These are phyloP conservation scores for Xylaria sp. DNA, from an alignment of 2,329 filamentous ascomycete genomes.

Conservation along the genomic window DNA sequence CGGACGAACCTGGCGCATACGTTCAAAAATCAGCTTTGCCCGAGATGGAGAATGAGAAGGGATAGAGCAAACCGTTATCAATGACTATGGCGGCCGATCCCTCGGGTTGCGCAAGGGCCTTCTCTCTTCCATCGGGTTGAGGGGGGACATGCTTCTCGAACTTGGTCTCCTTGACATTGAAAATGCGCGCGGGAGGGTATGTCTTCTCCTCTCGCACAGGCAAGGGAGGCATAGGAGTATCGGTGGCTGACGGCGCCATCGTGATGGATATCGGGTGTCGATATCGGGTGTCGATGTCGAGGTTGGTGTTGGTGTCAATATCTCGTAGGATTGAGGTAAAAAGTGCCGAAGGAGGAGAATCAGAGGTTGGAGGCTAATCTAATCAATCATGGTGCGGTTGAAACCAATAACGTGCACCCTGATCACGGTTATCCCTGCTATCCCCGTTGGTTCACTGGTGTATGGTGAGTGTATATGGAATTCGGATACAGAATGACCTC, in stretches of 20 bases:
- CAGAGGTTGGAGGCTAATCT: conserved; percentile 22
- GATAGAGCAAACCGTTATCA: conserved; percentile 80
- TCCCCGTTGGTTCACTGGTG: neutral
- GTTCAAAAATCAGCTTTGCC: conserved; percentile 31
- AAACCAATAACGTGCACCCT: conserved; percentile 9
- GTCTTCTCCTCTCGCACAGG: conserved; percentile 57
- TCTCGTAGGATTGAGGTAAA: conserved; percentile 14
- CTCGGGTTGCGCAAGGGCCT: conserved; percentile 67
- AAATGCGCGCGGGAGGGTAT: conserved; percentile 67
- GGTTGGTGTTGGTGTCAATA: conserved; percentile 9
- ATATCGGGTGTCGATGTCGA: neutral
- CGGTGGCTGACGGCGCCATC: conserved; percentile 67
- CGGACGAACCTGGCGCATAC: conserved; percentile 75
- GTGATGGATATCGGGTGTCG: conserved; percentile 23
- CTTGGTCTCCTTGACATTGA: conserved; percentile 70
- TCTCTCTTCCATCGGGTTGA: conserved; percentile 75
- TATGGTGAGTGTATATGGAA: neutral
- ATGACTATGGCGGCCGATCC: conserved; percentile 87
- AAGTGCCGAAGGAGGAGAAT: conserved; percentile 10
- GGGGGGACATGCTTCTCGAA: conserved; percentile 67
- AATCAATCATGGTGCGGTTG: conserved; percentile 38
- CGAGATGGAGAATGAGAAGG: neutral
- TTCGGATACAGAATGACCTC: neutral
- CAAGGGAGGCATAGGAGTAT: conserved; percentile 54
- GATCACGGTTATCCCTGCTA: neutral